Base-by-base conservation (phyloP, 257 asterid species). In the Nicotiana undulata region DNA sequence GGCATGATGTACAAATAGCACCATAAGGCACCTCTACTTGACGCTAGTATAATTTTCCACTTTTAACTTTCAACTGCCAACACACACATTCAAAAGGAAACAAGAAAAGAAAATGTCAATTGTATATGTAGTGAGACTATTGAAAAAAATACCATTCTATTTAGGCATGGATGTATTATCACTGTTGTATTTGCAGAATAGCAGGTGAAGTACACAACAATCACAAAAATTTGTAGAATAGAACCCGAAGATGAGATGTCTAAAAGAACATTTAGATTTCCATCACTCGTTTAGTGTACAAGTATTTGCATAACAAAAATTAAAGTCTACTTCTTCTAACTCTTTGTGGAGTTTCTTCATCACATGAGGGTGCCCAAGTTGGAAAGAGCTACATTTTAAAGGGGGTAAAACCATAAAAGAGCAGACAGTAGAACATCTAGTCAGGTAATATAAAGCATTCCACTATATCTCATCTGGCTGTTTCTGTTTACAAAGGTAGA, bases 401-500 rank as follows among this genome's bases (percentile, higher is more conserved):
- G 9, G 9, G 44, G 44, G 44, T 34, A 34, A 34, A 34, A 34
- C 5, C 9, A 34, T 34, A 34, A 34, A 37, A 37, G 10, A 37
- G 46, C 10, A 37, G 10, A 37, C 46, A 37, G 0, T 6, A 37
- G 10, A 37, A 7, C 49, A 40, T 40, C 49, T 40, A 40, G 49
- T 40, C 77, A 44, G 22, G 8, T 46, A 44, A 70, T 16, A 12
- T 12, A 70, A 10, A 70, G 16, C 77, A 70, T 13, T 70, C 6
- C 77, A 22, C 59, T 70, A 77, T 61, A 28, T 81, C 31, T 5
- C 37, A 60, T 52, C 75, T 32, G 63, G 63, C 37, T 72, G 79
- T 65, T 40, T 82, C 80, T 53, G 80, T 78, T 68, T 79, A 66
- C 87, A 81, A 81, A 9, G 59, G 40, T 22, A 58, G 34, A 79